Evolutionary conservation across 768 basidiomycete genomes (phyloP).

Genomic region (Daedalea quercina): DNA sequence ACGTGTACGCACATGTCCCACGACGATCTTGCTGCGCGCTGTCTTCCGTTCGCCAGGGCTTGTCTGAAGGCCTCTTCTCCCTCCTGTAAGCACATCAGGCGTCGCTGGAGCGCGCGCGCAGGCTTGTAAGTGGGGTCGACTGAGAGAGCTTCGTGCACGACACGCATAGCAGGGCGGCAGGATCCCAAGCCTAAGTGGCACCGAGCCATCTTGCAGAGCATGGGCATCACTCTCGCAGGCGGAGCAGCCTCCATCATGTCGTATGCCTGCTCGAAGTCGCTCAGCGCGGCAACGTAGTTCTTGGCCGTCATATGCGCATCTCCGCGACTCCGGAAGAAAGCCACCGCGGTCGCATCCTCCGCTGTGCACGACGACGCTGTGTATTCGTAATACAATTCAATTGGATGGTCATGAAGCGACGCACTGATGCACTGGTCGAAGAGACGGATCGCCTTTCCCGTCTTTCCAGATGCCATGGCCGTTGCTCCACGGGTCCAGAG

Average conservation of each 20-base stretch:
- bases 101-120: conserved; percentile 1
- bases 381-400: too few relatives aligned
- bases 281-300: not conserved
- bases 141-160: not conserved
- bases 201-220: not conserved
- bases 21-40: conserved; percentile 4
- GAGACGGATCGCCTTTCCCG: too few relatives aligned
- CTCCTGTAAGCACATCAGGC: not conserved
- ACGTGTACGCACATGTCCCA: conserved; percentile 1
- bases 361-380: not conserved
- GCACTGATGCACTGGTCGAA: too few relatives aligned
- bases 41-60: not conserved
- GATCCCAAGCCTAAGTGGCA: conserved; percentile 6
- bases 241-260: not conserved
- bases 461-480: too few relatives aligned
- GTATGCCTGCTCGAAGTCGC: conserved; percentile 3
- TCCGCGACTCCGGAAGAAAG: not conserved
- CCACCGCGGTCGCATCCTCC: not conserved
- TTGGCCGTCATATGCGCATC: not conserved
- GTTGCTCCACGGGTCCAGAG: too few relatives aligned
- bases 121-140: conserved; percentile 1
- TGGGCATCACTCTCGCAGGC: not conserved
- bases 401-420: too few relatives aligned
- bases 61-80: not conserved
- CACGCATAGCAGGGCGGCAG: not conserved